Percentiles rank a stretch among this genome's conserved stretches.
These are phyloP conservation scores for Hirsutella minnesotensis DNA, from an alignment of 2,329 filamentous ascomycete species.

Conservation along the genomic window DNA sequence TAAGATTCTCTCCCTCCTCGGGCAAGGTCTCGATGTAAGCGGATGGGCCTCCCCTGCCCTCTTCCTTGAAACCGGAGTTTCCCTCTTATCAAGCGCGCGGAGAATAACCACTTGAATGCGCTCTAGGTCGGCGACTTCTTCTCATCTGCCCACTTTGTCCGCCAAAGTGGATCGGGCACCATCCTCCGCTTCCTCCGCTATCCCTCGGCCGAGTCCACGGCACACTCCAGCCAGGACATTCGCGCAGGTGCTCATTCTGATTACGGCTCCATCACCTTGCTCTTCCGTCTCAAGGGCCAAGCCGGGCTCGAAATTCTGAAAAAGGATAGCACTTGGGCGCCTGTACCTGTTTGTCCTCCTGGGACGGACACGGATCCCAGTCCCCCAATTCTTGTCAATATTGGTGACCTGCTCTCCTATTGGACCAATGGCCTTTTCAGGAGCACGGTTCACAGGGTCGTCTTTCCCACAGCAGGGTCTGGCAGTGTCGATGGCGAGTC, in stretches of 20 bases:
- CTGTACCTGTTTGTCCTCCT: constrained; percentile 54
- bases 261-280: constrained; percentile 60
- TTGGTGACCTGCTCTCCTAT: constrained; percentile 60
- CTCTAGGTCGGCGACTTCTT: constrained; percentile 39
- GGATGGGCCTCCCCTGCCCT: not conserved
- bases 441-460: constrained; percentile 80
- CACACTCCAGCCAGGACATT: constrained; percentile 46
- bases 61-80: constrained; percentile 1
- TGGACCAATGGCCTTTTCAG: constrained; percentile 86
- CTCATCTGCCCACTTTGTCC: constrained; percentile 34
- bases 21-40: constrained; percentile 57
- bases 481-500: constrained; percentile 28
- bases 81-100: not conserved
- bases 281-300: constrained; percentile 79
- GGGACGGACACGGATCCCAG: constrained; percentile 44
- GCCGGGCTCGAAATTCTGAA: constrained; percentile 76
- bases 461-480: constrained; percentile 40
- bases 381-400: constrained; percentile 72
- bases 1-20: constrained; percentile 64
- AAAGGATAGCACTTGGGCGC: constrained; percentile 41
- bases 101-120: not conserved
- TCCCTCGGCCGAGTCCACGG: constrained; percentile 37
- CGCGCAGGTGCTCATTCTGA: constrained; percentile 88
- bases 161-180: constrained; percentile 36
- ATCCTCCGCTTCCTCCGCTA: constrained; percentile 66